These are phyloP conservation scores for Pleurotus ostreatus DNA, from an alignment of 768 basidiomycete species.

Conservation along the genomic window DNA sequence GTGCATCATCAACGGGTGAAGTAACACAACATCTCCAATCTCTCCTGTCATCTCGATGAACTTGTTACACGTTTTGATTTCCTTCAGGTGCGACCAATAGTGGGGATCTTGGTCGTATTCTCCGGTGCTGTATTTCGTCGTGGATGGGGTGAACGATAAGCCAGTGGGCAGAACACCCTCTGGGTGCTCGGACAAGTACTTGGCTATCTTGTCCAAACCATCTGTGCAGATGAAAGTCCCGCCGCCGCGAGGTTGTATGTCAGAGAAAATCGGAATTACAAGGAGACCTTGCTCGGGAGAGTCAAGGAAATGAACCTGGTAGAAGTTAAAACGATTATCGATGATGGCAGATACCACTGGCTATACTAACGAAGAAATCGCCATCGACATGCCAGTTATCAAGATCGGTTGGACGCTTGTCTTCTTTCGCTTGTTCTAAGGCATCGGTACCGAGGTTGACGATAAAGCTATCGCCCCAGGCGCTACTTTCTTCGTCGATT, in stretches of 20 bases:
- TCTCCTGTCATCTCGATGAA: slow-evolving; percentile 58
- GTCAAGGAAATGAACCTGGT: slow-evolving; percentile 55
- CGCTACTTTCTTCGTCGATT: slow-evolving; percentile 41
- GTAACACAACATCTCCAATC: slow-evolving; percentile 58
- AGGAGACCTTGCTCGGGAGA: slow-evolving; percentile 63
- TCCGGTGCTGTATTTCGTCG: slow-evolving; percentile 27
- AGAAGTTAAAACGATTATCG: neutral
- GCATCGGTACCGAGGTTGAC: slow-evolving; percentile 54
- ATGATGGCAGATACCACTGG: slow-evolving; percentile 2
- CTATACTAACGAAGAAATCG: slow-evolving; percentile 44
- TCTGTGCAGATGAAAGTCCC: slow-evolving; percentile 60
- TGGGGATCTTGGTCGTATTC: slow-evolving; percentile 30
- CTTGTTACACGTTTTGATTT: slow-evolving; percentile 34
- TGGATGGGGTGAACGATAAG: slow-evolving; percentile 44
- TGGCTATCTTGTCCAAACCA: slow-evolving; percentile 45
- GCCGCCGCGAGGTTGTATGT: slow-evolving; percentile 51
- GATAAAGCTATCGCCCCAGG: slow-evolving; percentile 60
- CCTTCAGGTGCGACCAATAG: slow-evolving; percentile 41
- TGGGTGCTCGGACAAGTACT: slow-evolving; percentile 47
- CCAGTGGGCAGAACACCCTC: slow-evolving; percentile 46
- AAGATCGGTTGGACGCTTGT: slow-evolving; percentile 37
- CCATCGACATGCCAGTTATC: slow-evolving; percentile 66
- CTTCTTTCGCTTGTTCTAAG: slow-evolving; percentile 25
- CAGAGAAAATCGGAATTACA: slow-evolving; percentile 57
- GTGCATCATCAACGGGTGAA: slow-evolving; percentile 65